Conservation (phyloP, 129 eudicot species). For the Artemisia tridentata region DNA sequence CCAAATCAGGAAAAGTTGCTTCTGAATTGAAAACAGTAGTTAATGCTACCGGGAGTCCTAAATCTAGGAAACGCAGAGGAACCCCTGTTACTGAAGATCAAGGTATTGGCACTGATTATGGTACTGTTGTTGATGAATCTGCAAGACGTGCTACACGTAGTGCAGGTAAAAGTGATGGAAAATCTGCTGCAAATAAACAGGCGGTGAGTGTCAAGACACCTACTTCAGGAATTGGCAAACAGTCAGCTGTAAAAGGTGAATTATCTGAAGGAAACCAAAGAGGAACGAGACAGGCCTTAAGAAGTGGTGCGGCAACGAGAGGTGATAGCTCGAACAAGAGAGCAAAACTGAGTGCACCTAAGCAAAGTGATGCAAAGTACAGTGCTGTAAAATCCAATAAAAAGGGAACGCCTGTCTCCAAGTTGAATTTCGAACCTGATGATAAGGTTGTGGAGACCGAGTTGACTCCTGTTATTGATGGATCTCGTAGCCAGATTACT, state of each 20-base stretch:
- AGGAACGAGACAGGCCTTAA: neutral
- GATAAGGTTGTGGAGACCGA: constrained; percentile 8
- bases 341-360: constrained; percentile 15
- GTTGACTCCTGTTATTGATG: constrained; percentile 12
- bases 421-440: neutral
- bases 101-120: constrained; percentile 12
- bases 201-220: neutral
- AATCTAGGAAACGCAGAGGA: constrained; percentile 33
- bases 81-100: constrained; percentile 26
- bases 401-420: constrained; percentile 13
- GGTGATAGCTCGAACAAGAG: constrained; percentile 23
- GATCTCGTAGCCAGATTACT: constrained; percentile 20
- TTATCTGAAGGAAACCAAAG: no score
- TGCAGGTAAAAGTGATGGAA: constrained; percentile 28
- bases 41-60: constrained; percentile 17
- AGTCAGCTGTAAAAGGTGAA: constrained; percentile 10
- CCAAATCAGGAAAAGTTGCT: constrained; percentile 31
- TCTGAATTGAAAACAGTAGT: constrained; percentile 20
- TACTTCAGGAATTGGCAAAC: neutral
- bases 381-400: constrained; percentile 5
- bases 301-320: constrained; percentile 4
- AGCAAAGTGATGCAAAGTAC: constrained; percentile 9
- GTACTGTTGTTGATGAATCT: constrained; percentile 23
- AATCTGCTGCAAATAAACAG: neutral
- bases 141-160: constrained; percentile 25